phyloP scores from a whole-genome alignment of 1,284 basidiomycete genomes.

The Fomitopsis betulina region DNA sequence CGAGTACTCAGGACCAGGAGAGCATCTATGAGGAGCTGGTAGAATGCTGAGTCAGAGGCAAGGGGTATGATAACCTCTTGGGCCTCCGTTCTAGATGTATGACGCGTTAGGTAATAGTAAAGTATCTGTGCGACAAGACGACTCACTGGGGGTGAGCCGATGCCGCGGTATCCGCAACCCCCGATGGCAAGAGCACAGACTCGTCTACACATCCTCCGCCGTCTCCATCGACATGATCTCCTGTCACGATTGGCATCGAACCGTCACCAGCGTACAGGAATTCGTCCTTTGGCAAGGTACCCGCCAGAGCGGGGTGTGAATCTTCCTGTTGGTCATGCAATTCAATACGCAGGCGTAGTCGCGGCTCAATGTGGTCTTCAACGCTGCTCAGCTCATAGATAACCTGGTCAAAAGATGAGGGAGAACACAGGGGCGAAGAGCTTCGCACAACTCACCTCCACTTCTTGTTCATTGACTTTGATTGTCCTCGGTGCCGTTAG shows the following conservation, averaged over 20 bases:
- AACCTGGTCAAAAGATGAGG: conserved; percentile 19
- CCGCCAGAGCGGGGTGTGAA: not conserved
- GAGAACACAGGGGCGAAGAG: too few species aligned
- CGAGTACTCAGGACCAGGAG: conserved; percentile 68
- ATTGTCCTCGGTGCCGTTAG: conserved; percentile 2
- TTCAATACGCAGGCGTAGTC: conserved; percentile 46
- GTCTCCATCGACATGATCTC: too few species aligned
- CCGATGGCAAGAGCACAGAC: not conserved
- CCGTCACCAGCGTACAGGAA: not conserved
- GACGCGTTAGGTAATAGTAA: not conserved
- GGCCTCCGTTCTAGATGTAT: not conserved
- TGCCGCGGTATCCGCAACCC: not conserved
- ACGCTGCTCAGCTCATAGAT: conserved; percentile 52
- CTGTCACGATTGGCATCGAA: too few species aligned
- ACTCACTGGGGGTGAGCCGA: not conserved
- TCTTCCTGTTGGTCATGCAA: not conserved
- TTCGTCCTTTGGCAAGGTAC: not conserved
- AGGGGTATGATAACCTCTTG: conserved; percentile 79
- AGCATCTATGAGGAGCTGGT: conserved; percentile 71
- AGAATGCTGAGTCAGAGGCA: conserved; percentile 79
- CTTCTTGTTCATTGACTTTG: conserved; percentile 19
- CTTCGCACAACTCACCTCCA: conserved; percentile 13
- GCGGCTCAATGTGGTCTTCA: conserved; percentile 49
- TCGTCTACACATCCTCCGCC: not conserved
- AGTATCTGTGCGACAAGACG: not conserved